Base-by-base conservation (phyloP, 371 early-diverging fungal species). In the Apophysomyces ossiformis region DNA sequence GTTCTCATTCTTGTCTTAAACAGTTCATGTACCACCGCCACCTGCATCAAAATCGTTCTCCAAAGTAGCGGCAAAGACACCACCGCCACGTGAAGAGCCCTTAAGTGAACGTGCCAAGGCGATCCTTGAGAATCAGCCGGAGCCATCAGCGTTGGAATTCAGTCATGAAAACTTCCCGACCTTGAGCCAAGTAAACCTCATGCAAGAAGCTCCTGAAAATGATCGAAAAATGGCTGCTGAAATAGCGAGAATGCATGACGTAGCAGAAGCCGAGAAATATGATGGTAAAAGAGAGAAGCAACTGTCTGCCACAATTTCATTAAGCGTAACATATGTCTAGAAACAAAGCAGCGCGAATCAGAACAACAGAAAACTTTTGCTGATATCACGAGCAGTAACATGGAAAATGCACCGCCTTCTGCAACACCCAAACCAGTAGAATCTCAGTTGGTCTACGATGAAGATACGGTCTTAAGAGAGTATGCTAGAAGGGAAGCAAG, bases 351-450 rank as follows among this genome's bases (percentile, higher is more conserved):
- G 4, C 21, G n/a, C 5, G 44, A 38, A 37, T 1, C 35, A 3
- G 38, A 6, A 18, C 37, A 16, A 12, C 6, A 38, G 32, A 43
- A 41, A 37, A 77, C 79, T 0, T 82, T 78, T 67, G 79, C 79
- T 13, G 69, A 76, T 43, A 65, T 78, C 13, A 74, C 82, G 1
- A 56, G 73, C 16, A 70, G 68, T 37, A 76, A 81, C 26, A 56
- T 79, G 59, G 72, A 79, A 15, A 43, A 70, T n/a, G 79, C 74
- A 41, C 79, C 82, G 7, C 82, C 82, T 0, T 64, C 82, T 39
- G 79, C 78, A 32, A 35, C 61, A 12, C 45, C 70, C 11, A 57
- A 69, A 21, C 74, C 72, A 15, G 74, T 82, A 8, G 68, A 69
- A 37, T 26, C 56, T 16, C 64, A 64, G 7, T 79, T 79, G 35